Base-by-base conservation (phyloP, 208 protist genomes). In the Angomonas deanei region DNA sequence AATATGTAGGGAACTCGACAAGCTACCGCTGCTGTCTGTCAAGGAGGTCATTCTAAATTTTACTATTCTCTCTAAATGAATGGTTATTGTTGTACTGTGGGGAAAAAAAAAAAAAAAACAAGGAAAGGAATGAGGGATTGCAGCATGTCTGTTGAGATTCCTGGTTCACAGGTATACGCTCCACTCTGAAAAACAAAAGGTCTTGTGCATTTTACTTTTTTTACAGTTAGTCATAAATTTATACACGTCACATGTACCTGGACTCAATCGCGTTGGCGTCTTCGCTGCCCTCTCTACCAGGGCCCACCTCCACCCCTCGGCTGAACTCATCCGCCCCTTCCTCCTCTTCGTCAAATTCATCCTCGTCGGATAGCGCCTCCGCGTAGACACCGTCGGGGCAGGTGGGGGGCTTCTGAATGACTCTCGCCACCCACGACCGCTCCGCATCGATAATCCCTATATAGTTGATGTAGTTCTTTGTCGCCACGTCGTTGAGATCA, bases 381-480 rank as follows among this genome's bases (percentile, higher is more conserved):
- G 90, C 90, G 64, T 88, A 96, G 17, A 96, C 70, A 34, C 81
- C 90, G 53, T 89, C 91, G 1, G 76, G 47, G 4, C 48, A 32
- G 21, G 48, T 17, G 19, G 39, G 42, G 24, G 31, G 60, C 62
- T 83, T 81, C 23, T 79, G 76, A 64, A 96, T 96, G 1, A 93
- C 58, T 10, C 90, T 76, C 24, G 83, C 86, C 30, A 96, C 82
- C 90, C 90, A 96, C 47, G 86, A 93, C 65, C 86, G 74, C 48
- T 82, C 76, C 0, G 90, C 81, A 0, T 76, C 90, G 21, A 96
- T 83, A 19, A 96, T 77, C 10, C 90, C 90, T 52, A 96, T 68
- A 32, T 91, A 96, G 61, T 92, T 89, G 31, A 80, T 67, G 52
- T 93, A 96, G 38, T 92, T 76, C 3, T 82, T 61, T n/a, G 86